These are phyloP conservation scores for Phytophthora idaei DNA, from an alignment of 352 stramenopile genomes.

Conservation along the genomic window DNA sequence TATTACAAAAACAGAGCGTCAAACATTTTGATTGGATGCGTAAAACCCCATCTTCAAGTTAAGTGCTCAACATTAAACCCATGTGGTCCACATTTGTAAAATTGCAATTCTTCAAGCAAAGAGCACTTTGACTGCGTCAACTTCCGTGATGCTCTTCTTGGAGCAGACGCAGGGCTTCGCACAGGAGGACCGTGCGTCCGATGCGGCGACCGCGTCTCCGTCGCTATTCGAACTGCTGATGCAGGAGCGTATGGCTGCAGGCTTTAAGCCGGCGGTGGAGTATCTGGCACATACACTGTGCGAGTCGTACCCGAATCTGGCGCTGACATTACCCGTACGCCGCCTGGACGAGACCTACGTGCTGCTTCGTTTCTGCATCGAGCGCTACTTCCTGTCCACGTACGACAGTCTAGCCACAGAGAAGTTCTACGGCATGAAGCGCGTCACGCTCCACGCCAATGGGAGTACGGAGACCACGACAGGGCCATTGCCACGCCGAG, in stretches of 20 bases:
- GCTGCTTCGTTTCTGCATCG: slow-evolving; percentile 58
- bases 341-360: slow-evolving; percentile 83
- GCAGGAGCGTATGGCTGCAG: slow-evolving; percentile 82
- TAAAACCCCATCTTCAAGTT: slow-evolving; percentile 22
- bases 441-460: slow-evolving; percentile 48
- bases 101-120: background rate
- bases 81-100: slow-evolving; percentile 3
- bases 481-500: slow-evolving; percentile 47
- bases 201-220: slow-evolving; percentile 31
- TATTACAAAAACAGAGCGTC: background rate
- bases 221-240: slow-evolving; percentile 90
- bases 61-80: background rate
- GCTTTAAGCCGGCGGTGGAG: slow-evolving; percentile 78
- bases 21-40: slow-evolving; percentile 38
- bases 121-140: slow-evolving; percentile 8
- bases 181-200: slow-evolving; percentile 12
- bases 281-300: slow-evolving; percentile 77
- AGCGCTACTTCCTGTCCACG: slow-evolving; percentile 75
- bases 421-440: slow-evolving; percentile 89
- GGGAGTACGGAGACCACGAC: slow-evolving; percentile 23
- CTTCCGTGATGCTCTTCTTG: slow-evolving; percentile 69
- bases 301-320: slow-evolving; percentile 76
- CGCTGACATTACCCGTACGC: slow-evolving; percentile 55
- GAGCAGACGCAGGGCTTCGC: slow-evolving; percentile 82
- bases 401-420: slow-evolving; percentile 83